Conservation (phyloP, 495 filamentous ascomycete species). For the Penicillium riverlandense region DNA sequence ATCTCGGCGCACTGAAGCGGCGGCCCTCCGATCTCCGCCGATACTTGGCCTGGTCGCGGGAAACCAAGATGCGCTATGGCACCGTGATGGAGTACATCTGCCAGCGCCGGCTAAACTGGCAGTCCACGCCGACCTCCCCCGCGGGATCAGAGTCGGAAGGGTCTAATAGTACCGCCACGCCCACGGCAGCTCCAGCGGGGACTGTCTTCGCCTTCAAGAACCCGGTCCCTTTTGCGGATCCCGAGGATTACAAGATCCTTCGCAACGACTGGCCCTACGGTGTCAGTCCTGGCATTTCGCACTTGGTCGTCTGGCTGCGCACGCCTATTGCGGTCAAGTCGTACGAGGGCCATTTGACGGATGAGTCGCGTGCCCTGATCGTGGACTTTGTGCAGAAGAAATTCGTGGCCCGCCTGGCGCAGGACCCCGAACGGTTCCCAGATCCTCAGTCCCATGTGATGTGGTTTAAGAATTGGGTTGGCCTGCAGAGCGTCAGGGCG, state of each 20-base stretch:
- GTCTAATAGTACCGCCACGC: neutral
- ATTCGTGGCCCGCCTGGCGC: conserved; percentile 54
- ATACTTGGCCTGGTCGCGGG: conserved; percentile 72
- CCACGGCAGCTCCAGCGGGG: conserved; percentile 12
- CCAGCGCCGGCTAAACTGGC: conserved; percentile 67
- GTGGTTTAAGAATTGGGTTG: conserved; percentile 94
- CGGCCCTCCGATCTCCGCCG: conserved; percentile 76
- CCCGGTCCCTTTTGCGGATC: conserved; percentile 58
- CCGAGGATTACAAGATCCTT: conserved; percentile 67
- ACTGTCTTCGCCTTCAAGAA: conserved; percentile 27
- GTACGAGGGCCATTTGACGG: conserved; percentile 65
- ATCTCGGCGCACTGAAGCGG: conserved; percentile 69
- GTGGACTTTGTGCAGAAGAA: conserved; percentile 57
- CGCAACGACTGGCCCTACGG: conserved; percentile 94
- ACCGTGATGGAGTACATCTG: conserved; percentile 71
- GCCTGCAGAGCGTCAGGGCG: conserved; percentile 76
- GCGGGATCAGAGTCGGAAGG: conserved; percentile 5
- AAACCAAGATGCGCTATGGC: conserved; percentile 66
- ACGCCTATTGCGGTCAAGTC: conserved; percentile 42
- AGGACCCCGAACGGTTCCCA: conserved; percentile 19
- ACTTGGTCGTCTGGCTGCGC: conserved; percentile 54
- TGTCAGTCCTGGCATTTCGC: conserved; percentile 56
- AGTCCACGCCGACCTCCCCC: conserved; percentile 17
- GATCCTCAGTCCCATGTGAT: conserved; percentile 52
- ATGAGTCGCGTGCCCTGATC: conserved; percentile 53